These are phyloP conservation scores for Suhomyces atakaporum DNA, from an alignment of 1,139 yeast genomes.

Conservation along the genomic window DNA sequence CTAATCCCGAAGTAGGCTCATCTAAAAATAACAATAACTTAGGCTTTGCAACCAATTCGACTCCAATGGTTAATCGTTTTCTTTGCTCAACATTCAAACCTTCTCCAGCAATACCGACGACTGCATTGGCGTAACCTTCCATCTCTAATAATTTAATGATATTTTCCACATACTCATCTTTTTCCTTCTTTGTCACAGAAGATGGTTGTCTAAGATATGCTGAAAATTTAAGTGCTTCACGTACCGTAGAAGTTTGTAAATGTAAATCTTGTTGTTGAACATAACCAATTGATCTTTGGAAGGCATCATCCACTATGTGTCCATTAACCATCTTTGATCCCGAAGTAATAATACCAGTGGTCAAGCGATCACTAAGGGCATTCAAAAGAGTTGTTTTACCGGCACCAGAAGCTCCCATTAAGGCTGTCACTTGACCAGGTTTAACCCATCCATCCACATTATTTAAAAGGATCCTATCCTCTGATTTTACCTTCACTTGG, in stretches of 20 bases:
- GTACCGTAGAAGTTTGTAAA: conserved; percentile 37
- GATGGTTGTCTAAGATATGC: conserved; percentile 41
- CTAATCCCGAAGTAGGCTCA: conserved; percentile 55
- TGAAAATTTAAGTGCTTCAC: conserved; percentile 40
- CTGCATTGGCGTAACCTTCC: conserved; percentile 37
- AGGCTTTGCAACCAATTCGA: conserved; percentile 44
- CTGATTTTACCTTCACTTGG: conserved; percentile 68
- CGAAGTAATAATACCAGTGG: conserved; percentile 35
- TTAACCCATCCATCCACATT: conserved; percentile 46
- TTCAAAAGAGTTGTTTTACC: conserved; percentile 39
- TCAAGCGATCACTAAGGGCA: conserved; percentile 35
- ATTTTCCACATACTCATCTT: conserved; percentile 38
- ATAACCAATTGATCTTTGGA: conserved; percentile 45
- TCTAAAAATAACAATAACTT: conserved; percentile 37
- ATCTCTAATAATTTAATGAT: conserved; percentile 41
- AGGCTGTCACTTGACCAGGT: conserved; percentile 49
- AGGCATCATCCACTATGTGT: conserved; percentile 33
- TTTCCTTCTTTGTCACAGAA: conserved; percentile 30
- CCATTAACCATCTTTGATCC: conserved; percentile 43
- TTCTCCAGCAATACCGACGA: conserved; percentile 43
- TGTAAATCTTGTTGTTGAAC: conserved; percentile 45
- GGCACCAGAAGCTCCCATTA: conserved; percentile 38
- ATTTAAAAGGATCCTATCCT: conserved; percentile 60
- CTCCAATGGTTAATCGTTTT: conserved; percentile 41
- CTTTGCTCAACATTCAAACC: conserved; percentile 44